Evolutionary conservation across 805 yeast species (phyloP).

Genomic region (Saccharomycopsis amapae): DNA sequence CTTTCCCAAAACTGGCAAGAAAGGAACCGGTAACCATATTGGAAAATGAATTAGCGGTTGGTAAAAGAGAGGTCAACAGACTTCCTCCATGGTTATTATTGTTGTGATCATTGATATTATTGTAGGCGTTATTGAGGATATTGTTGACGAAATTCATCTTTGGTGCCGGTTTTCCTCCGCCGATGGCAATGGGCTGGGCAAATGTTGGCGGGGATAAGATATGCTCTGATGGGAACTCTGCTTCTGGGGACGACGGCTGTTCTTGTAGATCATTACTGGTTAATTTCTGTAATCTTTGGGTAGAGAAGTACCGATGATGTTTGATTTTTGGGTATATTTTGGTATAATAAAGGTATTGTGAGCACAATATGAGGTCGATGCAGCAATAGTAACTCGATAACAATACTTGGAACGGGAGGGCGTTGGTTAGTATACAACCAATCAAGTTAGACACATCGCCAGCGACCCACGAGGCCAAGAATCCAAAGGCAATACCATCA

Average conservation of each 20-base stretch:
- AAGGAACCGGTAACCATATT: conserved; percentile 21
- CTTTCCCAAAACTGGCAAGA: conserved; percentile 19
- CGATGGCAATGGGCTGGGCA: conserved; percentile 2
- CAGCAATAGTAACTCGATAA: conserved; percentile 67
- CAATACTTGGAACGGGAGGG: conserved; percentile 69
- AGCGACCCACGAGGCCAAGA: conserved; percentile 31
- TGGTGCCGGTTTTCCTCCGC: not conserved
- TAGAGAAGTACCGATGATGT: not conserved
- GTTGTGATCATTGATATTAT: too few relatives aligned
- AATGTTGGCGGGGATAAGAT: conserved; percentile 6
- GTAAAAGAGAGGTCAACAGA: not conserved
- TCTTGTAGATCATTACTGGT: conserved; percentile 14
- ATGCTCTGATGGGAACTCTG: conserved; percentile 19
- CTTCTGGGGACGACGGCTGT: not conserved
- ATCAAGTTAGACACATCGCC: conserved; percentile 37
- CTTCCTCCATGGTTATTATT: too few relatives aligned
- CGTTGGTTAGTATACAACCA: conserved; percentile 74
- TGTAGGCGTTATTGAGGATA: not conserved
- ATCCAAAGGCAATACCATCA: conserved; percentile 30
- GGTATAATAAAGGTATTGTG: conserved; percentile 68
- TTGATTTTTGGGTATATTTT: conserved; percentile 32
- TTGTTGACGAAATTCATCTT: too few relatives aligned
- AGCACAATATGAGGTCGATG: conserved; percentile 60
- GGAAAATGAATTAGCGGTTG: conserved; percentile 10
- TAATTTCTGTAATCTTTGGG: conserved; percentile 2